phyloP scores from a whole-genome alignment of 768 basidiomycete genomes.

The Amylocystis lapponica region DNA sequence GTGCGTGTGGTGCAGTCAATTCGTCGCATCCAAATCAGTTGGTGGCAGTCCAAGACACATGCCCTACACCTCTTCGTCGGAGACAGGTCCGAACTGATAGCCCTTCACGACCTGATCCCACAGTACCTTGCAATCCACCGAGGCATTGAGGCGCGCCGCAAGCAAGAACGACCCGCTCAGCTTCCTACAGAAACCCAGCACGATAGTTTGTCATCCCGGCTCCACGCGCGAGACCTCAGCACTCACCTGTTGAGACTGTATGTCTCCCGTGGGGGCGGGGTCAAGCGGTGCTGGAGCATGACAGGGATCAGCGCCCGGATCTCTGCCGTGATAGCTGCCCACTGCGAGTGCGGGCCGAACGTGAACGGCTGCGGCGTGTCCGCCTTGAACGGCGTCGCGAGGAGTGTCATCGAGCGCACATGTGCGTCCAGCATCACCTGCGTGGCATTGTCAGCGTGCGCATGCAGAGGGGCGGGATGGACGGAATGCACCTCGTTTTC shows the following conservation, averaged over 20 bases:
- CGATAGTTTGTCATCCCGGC: not conserved
- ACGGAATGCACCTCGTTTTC: slow-evolving; percentile 61
- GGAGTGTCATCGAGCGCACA: slow-evolving; percentile 72
- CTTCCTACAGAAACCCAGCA: slow-evolving; percentile 44
- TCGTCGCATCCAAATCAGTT: too few relatives aligned
- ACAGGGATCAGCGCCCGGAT: slow-evolving; percentile 82
- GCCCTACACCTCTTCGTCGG: too few relatives aligned
- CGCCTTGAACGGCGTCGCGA: slow-evolving; percentile 79
- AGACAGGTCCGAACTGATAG: slow-evolving; percentile 31
- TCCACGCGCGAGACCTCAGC: not conserved
- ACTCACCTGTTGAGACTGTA: slow-evolving; percentile 86
- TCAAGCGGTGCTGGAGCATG: slow-evolving; percentile 84
- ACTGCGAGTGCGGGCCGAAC: slow-evolving; percentile 64
- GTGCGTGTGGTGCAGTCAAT: too few relatives aligned
- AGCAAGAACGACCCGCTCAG: slow-evolving; percentile 78
- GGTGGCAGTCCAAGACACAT: too few relatives aligned
- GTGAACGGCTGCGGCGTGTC: slow-evolving; percentile 64
- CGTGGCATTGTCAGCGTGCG: not conserved
- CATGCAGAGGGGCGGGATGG: not conserved
- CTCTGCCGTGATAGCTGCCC: slow-evolving; percentile 67
- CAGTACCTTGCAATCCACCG: slow-evolving; percentile 63
- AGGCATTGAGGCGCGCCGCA: slow-evolving; percentile 68
- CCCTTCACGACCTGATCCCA: slow-evolving; percentile 64
- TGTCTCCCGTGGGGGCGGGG: slow-evolving; percentile 91
- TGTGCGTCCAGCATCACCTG: slow-evolving; percentile 88